Evolutionary conservation across 2,329 filamentous ascomycete species (phyloP), one percentile per base, ranked within the genome.

Genomic region (Colletotrichum costaricense): DNA sequence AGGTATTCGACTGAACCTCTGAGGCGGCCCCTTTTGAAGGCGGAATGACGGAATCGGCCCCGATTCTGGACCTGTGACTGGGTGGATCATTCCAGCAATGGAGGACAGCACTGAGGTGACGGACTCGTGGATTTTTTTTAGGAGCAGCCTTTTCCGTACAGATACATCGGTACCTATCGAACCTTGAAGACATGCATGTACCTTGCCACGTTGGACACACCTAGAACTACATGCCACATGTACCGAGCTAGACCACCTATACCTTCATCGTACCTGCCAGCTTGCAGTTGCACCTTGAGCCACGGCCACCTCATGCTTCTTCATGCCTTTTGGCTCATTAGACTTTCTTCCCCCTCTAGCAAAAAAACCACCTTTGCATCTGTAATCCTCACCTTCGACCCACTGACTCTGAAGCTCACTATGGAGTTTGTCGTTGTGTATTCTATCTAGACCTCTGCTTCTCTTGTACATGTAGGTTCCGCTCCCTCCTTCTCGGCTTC

Each of bases 31-130:
- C 38, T 60, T 73, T 67, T 62, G 68, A 59, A 58, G 59, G 63
- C 73, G 74, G 69, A 73, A 75, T 75, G 63, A 73, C 69, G 74
- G 73, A 68, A 75, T 73, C 58, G 56, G 46, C 67, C 33, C 42
- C 19, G 42, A 22, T 49, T 22, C 42, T 49, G 42, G 42, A 49
- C 42, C 42, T 70, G 56, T 70, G 55, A 73, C 67, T 73, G 70
- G 70, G 35, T 46, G 30, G 67, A 12, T 35, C 67, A 58, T 63
- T 59, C 69, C 58, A 69, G 38, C 58, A 11, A 35, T 35, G 33
- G 11, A 65, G 67, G 30, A 58, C 38, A 30, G 19, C 33, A 46
- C 49, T 63, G 64, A 67, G 55, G 38, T 63, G 64, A 67, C 63
- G 38, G 68, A 68, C 72, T 63, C 62, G 22, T 65, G 58, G 63